These are phyloP conservation scores for Penicillium janthinellum DNA, from an alignment of 2,329 filamentous ascomycete genomes.

Conservation along the genomic window DNA sequence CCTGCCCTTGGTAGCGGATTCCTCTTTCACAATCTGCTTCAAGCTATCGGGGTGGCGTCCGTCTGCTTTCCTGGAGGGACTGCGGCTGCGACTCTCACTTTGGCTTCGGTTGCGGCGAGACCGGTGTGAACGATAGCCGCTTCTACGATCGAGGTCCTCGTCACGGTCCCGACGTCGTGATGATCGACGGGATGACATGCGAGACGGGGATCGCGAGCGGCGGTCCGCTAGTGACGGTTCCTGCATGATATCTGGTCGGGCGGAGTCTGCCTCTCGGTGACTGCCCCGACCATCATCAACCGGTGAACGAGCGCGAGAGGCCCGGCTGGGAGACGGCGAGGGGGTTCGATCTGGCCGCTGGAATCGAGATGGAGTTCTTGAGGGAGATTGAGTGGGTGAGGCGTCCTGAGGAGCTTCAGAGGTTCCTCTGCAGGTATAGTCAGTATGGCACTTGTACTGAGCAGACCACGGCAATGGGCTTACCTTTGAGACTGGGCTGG, in stretches of 20 bases:
- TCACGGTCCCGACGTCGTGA: conserved; percentile 59
- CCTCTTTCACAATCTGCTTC: conserved; percentile 24
- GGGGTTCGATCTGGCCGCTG: conserved; percentile 30
- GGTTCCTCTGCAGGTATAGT: conserved; percentile 21
- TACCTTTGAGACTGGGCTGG: conserved; percentile 36
- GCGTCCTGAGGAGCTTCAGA: conserved; percentile 42
- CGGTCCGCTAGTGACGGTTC: conserved; percentile 45
- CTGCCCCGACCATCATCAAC: conserved; percentile 40
- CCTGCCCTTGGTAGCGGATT: conserved; percentile 23
- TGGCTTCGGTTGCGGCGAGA: conserved; percentile 54
- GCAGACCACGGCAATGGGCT: conserved; percentile 1
- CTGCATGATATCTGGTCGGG: conserved; percentile 47
- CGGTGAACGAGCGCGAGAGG: conserved; percentile 55
- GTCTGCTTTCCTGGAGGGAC: conserved; percentile 34
- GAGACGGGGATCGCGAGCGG: conserved; percentile 67
- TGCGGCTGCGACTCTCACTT: conserved; percentile 32
- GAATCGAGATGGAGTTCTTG: conserved; percentile 31
- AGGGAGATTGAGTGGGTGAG: conserved; percentile 28
- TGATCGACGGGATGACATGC: conserved; percentile 59
- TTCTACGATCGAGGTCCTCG: conserved; percentile 56
- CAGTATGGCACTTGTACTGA: conserved; percentile 7
- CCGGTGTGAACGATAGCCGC: conserved; percentile 50
- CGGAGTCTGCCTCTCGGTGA: conserved; percentile 38
- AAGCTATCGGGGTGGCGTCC: conserved; percentile 44
- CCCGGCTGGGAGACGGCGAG: conserved; percentile 52